These are phyloP conservation scores for Rhodosorus marinus DNA, from an alignment of 23 red algal genomes.

Conservation along the genomic window DNA sequence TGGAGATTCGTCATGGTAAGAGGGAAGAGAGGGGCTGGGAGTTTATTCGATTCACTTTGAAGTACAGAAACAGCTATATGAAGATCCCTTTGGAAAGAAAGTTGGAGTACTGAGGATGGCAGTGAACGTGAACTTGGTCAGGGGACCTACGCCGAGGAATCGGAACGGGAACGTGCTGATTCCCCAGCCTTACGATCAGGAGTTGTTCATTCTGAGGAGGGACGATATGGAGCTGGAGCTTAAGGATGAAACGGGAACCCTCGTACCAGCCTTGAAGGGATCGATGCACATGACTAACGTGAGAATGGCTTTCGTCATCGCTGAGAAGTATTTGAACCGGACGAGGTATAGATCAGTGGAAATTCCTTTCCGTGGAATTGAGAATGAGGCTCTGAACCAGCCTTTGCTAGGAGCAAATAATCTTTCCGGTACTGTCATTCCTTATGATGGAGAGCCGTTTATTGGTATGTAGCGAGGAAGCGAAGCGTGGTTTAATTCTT, in stretches of 20 bases:
- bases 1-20: too few relatives aligned
- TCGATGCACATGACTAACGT: constrained; percentile 42
- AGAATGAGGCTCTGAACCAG: constrained; percentile 37
- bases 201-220: constrained; percentile 45
- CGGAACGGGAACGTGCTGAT: background rate
- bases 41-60: too few relatives aligned
- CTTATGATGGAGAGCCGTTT: constrained; percentile 60
- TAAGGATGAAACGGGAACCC: constrained; percentile 5
- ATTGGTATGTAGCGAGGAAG: too few relatives aligned
- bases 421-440: constrained; percentile 12
- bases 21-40: too few relatives aligned
- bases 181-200: constrained; percentile 47
- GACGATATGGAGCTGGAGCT: constrained; percentile 19
- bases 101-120: background rate
- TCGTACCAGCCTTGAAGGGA: constrained; percentile 22
- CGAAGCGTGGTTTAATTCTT: too few relatives aligned
- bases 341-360: constrained; percentile 25
- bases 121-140: too few relatives aligned
- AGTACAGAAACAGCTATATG: too few relatives aligned
- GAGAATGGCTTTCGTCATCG: constrained; percentile 10
- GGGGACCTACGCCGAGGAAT: background rate
- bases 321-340: constrained; percentile 3
- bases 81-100: too few relatives aligned
- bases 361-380: constrained; percentile 46
- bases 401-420: constrained; percentile 54